These are phyloP conservation scores for Pseudopyrenochaeta lycopersici DNA, from an alignment of 2,329 filamentous ascomycete species.

Conservation along the genomic window DNA sequence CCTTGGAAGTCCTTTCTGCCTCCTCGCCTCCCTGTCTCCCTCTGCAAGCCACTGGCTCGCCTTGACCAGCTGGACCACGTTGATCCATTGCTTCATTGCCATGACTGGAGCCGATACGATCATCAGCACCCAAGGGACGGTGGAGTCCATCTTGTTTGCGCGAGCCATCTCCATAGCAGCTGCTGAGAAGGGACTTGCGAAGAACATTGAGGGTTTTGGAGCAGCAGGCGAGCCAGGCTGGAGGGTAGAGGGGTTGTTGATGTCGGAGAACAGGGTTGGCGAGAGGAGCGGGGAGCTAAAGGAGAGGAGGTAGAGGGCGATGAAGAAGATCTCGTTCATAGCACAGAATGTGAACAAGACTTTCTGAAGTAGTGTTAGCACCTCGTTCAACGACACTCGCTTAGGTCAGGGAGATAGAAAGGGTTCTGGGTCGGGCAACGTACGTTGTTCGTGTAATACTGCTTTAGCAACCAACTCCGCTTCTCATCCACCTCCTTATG, in stretches of 20 bases:
- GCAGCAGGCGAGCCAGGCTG: conserved; percentile 75
- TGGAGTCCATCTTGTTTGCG: conserved; percentile 79
- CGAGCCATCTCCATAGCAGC: conserved; percentile 89
- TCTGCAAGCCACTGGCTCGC: conserved; percentile 92
- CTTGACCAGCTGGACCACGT: conserved; percentile 92
- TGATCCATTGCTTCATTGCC: conserved; percentile 91
- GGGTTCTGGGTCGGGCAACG: conserved; percentile 37
- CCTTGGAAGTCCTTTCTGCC: conserved; percentile 49
- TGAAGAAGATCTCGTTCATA: conserved; percentile 97
- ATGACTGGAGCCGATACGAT: conserved; percentile 85
- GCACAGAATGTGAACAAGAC: conserved; percentile 92
- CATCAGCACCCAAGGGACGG: conserved; percentile 79
- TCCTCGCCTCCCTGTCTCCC: conserved; percentile 78
- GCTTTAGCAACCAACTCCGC: conserved; percentile 86
- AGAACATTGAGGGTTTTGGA: conserved; percentile 75
- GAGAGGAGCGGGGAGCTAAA: conserved; percentile 92
- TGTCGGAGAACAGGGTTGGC: conserved; percentile 76
- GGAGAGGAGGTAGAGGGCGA: conserved; percentile 94
- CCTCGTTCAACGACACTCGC: background rate
- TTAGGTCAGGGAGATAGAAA: background rate
- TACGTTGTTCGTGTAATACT: conserved; percentile 98
- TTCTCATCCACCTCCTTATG: conserved; percentile 95
- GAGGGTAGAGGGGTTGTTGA: conserved; percentile 62
- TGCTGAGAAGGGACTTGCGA: conserved; percentile 89
- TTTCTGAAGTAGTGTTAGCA: conserved; percentile 62